These are phyloP conservation scores for Tolypocladium cylindrosporum DNA, from an alignment of 2,329 filamentous ascomycete genomes.

Conservation along the genomic window DNA sequence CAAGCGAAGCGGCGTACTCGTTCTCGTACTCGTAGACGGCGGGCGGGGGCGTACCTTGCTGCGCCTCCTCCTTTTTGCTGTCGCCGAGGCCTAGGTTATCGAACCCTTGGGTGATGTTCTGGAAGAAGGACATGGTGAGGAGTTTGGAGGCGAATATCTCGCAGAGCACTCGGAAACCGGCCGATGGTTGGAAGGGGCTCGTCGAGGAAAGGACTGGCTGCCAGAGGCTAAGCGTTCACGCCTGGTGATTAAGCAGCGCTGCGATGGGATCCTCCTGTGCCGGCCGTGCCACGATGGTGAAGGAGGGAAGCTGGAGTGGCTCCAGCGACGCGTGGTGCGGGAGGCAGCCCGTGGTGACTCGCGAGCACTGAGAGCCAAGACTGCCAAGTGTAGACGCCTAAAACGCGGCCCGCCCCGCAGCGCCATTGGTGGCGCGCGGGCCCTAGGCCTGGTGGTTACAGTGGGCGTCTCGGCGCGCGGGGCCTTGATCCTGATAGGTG, in stretches of 20 bases:
- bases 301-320: neutral
- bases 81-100: slow-evolving; percentile 38
- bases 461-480: too few species aligned
- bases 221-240: neutral
- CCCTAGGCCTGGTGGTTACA: too few species aligned
- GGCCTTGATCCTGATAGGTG: too few species aligned
- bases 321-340: neutral
- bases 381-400: neutral
- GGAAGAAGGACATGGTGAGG: slow-evolving; percentile 33
- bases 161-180: too few species aligned
- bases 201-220: neutral
- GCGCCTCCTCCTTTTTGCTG: slow-evolving; percentile 5
- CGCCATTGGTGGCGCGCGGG: too few species aligned
- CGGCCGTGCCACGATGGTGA: neutral
- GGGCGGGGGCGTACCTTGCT: neutral
- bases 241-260: neutral
- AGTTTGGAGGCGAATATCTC: neutral
- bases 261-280: neutral
- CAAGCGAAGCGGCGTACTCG: too few species aligned
- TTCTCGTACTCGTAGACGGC: too few species aligned
- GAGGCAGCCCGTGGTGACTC: neutral
- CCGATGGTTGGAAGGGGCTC: neutral
- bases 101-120: slow-evolving; percentile 30
- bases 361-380: too few species aligned
- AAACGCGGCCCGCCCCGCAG: neutral